phyloP scores from a whole-genome alignment of 768 basidiomycete species.

The Hirschioporus abietinus region DNA sequence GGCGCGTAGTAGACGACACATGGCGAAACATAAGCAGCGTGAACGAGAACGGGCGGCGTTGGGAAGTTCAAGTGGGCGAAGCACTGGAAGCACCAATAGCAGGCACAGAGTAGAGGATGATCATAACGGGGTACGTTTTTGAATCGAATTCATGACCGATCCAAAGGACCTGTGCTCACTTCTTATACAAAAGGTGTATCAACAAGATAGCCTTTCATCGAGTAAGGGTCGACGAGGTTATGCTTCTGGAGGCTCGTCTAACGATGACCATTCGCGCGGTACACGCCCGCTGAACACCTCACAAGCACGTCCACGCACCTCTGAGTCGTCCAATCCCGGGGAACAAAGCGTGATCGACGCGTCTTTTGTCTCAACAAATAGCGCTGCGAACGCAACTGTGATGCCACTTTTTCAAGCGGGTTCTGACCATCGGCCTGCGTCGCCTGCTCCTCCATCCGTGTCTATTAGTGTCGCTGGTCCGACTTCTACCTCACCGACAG shows the following conservation, averaged over 20 bases:
- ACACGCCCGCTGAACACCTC: neutral
- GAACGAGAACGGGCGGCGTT: conserved; percentile 38
- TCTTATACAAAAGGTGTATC: neutral
- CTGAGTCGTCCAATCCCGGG: neutral
- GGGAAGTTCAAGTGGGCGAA: conserved; percentile 17
- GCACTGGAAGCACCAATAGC: neutral
- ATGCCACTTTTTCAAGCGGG: neutral
- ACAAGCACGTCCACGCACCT: neutral
- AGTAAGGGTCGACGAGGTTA: neutral
- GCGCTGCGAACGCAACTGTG: neutral
- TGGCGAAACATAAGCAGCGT: conserved; percentile 76
- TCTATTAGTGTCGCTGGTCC: conserved; percentile 1
- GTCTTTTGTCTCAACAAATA: neutral
- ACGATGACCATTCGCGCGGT: neutral
- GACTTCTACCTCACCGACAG: neutral
- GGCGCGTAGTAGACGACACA: conserved; percentile 84
- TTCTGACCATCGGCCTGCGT: neutral
- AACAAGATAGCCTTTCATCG: neutral
- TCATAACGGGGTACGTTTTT: neutral
- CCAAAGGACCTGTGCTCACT: neutral
- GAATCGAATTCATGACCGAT: neutral
- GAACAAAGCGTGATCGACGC: neutral
- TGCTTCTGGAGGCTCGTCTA: neutral
- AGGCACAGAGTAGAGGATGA: neutral
- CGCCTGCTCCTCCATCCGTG: neutral